Conservation (phyloP, 139 green algal species). For the Diplosphaera chodatii region DNA sequence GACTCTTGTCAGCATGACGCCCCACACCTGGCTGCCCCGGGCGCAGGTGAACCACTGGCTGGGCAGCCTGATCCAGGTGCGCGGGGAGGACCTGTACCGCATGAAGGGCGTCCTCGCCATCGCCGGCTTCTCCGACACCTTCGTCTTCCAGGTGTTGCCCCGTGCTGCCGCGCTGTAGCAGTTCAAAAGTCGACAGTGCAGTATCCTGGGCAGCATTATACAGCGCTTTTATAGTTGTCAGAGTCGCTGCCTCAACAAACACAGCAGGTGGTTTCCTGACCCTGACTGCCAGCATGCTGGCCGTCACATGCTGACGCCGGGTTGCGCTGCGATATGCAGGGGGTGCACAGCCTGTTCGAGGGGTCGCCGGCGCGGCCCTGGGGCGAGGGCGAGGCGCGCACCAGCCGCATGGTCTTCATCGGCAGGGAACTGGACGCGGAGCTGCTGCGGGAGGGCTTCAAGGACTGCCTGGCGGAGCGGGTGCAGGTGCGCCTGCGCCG, state of each 20-base stretch:
- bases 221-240: no score
- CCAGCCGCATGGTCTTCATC: conserved; percentile 84
- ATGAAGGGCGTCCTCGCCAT: conserved; percentile 94
- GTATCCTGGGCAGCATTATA: no score
- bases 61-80: conserved; percentile 73
- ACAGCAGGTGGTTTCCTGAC: no score
- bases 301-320: no score
- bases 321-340: conserved; percentile 31
- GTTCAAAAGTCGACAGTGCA: no score
- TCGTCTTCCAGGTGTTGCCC: conserved; percentile 79
- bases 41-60: conserved; percentile 84
- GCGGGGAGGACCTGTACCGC: conserved; percentile 87
- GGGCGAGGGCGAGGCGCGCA: conserved; percentile 57
- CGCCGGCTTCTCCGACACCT: conserved; percentile 57
- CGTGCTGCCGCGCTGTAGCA: background rate
- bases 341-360: conserved; percentile 92
- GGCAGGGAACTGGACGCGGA: conserved; percentile 55
- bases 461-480: conserved; percentile 46
- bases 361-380: conserved; percentile 75
- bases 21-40: background rate
- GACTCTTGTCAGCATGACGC: no score
- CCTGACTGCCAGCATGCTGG: no score
- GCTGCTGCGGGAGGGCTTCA: conserved; percentile 50
- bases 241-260: no score
- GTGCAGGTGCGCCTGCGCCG: background rate